Evolutionary conservation across 805 yeast genomes (phyloP).

Genomic region (Debaryomyces maramus): DNA sequence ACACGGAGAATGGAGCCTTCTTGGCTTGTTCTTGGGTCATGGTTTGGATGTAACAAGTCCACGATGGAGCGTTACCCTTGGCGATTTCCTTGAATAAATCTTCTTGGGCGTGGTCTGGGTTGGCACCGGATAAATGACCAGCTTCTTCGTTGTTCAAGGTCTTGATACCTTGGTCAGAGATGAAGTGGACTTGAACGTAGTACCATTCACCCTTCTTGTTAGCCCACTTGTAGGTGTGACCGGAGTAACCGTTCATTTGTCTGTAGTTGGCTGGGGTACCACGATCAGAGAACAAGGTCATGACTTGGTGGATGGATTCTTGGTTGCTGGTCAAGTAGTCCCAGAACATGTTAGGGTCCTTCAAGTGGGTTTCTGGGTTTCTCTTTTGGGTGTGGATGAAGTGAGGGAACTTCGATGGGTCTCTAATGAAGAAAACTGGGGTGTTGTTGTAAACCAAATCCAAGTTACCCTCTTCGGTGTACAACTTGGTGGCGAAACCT

Average conservation of each 20-base stretch:
- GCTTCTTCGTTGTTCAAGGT: conserved; percentile 65
- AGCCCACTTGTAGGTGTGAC: conserved; percentile 81
- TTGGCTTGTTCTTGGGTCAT: conserved; percentile 84
- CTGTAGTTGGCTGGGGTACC: conserved; percentile 78
- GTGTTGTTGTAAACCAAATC: conserved; percentile 87
- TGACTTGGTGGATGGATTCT: conserved; percentile 74
- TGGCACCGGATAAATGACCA: conserved; percentile 62
- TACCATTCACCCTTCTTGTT: conserved; percentile 73
- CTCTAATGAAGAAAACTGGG: conserved; percentile 82
- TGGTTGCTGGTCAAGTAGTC: conserved; percentile 73
- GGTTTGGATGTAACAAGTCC: conserved; percentile 83
- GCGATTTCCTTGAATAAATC: conserved; percentile 80
- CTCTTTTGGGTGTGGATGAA: conserved; percentile 89
- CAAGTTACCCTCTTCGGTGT: conserved; percentile 81
- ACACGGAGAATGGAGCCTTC: conserved; percentile 74
- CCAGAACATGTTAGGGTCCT: conserved; percentile 84
- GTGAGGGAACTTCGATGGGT: conserved; percentile 82
- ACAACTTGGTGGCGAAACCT: conserved; percentile 78
- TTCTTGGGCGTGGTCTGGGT: conserved; percentile 80
- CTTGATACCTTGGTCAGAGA: conserved; percentile 61
- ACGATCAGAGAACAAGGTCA: conserved; percentile 73
- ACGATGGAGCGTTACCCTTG: conserved; percentile 73
- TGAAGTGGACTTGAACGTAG: conserved; percentile 77
- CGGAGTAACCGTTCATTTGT: conserved; percentile 83
- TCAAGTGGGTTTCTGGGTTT: conserved; percentile 76